Evolutionary conservation across 2,329 filamentous ascomycete genomes (phyloP), one percentile per base, ranked within the genome.

Genomic region (Xylaria sp.): DNA sequence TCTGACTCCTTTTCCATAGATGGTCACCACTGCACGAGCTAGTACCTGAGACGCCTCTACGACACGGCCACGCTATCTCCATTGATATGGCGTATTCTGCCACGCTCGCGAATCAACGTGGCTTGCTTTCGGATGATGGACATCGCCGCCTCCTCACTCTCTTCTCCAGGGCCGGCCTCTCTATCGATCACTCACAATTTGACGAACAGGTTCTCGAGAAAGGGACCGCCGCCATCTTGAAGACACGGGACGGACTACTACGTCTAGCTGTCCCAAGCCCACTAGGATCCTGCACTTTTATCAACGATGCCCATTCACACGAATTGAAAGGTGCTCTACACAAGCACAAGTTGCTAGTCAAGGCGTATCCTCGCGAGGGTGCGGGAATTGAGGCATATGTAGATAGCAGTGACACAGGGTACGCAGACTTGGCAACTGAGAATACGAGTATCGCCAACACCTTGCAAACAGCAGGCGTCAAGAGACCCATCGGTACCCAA

Each of bases 51-150:
- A 88, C 89, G 0, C 90, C 90, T 0, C 85, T 92, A 51, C 88
- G 90, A 49, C 91, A 93, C 76, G 90, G 90, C 3, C 90, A 93
- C 75, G 90, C 90, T 72, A 92, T 93, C 73, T 90, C 88, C 2
- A 91, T 92, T 69, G 90, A 92, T 77, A 93, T 93, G 90, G 90
- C 90, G 0, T 93, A 90, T 80, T 91, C 89, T 0, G 90, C 90
- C 0, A 92, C 90, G 0, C 83, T 93, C 4, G 89, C 90, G 20
- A 86, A 89, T 75, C 79, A 83, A 67, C 86, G 88, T n/a, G 88
- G 88, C 4, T 81, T 91, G 0, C 83, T 93, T 10, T 84, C 83
- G 26, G 81, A 88, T 53, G 82, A 81, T 0, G 89, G 92, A 71
- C 89, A 92, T 76, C 82, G 80, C 31, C 85, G 89, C 20, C 79